Percentiles rank a stretch among this genome's conserved stretches.
Evolutionary conservation across 1,139 yeast genomes (phyloP).

Genomic region (Yamadazyma songkhlaensis): DNA sequence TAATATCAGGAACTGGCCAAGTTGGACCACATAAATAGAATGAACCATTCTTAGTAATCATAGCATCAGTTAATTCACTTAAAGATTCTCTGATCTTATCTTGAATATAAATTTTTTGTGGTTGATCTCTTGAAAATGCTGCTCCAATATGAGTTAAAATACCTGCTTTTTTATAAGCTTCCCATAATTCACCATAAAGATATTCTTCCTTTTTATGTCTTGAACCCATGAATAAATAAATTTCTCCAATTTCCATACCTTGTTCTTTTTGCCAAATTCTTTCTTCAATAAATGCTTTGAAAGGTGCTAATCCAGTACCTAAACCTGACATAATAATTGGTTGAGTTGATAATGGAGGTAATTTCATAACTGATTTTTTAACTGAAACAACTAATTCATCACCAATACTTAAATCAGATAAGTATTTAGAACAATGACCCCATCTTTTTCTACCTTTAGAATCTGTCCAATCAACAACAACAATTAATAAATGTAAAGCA

Average conservation of each 20-base stretch:
- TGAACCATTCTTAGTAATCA: slow-evolving; percentile 75
- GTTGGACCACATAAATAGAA: slow-evolving; percentile 99
- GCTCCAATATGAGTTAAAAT: slow-evolving; percentile 94
- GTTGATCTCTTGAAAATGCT: slow-evolving; percentile 97
- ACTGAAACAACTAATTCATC: slow-evolving; percentile 90
- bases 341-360: slow-evolving; percentile 81
- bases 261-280: slow-evolving; percentile 90
- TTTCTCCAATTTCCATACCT: slow-evolving; percentile 86
- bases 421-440: slow-evolving; percentile 92
- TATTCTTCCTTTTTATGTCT: slow-evolving; percentile 96
- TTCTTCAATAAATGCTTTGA: slow-evolving; percentile 96
- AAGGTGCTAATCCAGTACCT: slow-evolving; percentile 98
- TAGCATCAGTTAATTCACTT: slow-evolving; percentile 71
- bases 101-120: slow-evolving; percentile 91
- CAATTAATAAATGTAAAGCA: slow-evolving; percentile 87
- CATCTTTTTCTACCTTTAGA: slow-evolving; percentile 79
- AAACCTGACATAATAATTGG: slow-evolving; percentile 97
- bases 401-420: slow-evolving; percentile 77
- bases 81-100: slow-evolving; percentile 84
- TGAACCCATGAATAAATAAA: slow-evolving; percentile 87
- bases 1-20: slow-evolving; percentile 98
- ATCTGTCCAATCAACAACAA: slow-evolving; percentile 96
- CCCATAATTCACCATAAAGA: slow-evolving; percentile 96
- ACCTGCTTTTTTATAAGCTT: slow-evolving; percentile 91
- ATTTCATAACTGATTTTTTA: slow-evolving; percentile 95